Conservation (phyloP, 495 filamentous ascomycete genomes). For the Podospora tetraspora region DNA sequence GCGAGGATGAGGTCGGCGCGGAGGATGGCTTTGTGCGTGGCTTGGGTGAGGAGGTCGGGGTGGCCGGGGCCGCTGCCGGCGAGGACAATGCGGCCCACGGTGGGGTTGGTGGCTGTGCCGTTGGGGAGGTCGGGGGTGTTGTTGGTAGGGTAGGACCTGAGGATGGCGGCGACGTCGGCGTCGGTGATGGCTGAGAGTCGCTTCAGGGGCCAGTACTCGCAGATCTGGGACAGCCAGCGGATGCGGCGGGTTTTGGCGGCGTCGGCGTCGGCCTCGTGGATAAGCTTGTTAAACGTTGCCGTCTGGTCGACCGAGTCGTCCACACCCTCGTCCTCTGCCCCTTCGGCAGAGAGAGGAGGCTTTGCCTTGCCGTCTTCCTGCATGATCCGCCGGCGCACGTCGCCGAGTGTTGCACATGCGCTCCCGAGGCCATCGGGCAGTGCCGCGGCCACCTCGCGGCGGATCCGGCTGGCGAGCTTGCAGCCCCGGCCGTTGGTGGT, state of each 20-base stretch:
- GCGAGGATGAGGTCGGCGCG: constrained; percentile 83
- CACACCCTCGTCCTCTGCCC: constrained; percentile 55
- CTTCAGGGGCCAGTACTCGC: constrained; percentile 95
- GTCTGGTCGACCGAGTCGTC: constrained; percentile 81
- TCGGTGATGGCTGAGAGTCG: constrained; percentile 75
- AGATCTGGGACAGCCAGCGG: constrained; percentile 92
- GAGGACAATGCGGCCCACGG: constrained; percentile 67
- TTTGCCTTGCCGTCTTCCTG: constrained; percentile 54
- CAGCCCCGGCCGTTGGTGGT: constrained; percentile 95
- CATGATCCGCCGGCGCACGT: constrained; percentile 61
- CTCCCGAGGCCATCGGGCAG: constrained; percentile 77
- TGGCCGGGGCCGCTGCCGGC: constrained; percentile 92
- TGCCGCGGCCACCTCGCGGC: constrained; percentile 75
- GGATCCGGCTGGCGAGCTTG: constrained; percentile 86
- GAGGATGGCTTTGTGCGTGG: constrained; percentile 81
- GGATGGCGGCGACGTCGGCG: constrained; percentile 68
- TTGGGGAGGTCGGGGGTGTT: neutral
- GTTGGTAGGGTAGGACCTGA: constrained; percentile 54
- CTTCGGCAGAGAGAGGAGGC: constrained; percentile 33
- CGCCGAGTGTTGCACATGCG: constrained; percentile 73
- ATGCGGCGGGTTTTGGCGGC: constrained; percentile 75
- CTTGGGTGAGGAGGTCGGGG: constrained; percentile 82
- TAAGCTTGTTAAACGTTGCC: constrained; percentile 78
- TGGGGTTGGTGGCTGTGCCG: neutral
- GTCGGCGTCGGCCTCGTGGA: constrained; percentile 65